Conservation (phyloP, 306 rosid species). For the Astragalus glycyphyllos region DNA sequence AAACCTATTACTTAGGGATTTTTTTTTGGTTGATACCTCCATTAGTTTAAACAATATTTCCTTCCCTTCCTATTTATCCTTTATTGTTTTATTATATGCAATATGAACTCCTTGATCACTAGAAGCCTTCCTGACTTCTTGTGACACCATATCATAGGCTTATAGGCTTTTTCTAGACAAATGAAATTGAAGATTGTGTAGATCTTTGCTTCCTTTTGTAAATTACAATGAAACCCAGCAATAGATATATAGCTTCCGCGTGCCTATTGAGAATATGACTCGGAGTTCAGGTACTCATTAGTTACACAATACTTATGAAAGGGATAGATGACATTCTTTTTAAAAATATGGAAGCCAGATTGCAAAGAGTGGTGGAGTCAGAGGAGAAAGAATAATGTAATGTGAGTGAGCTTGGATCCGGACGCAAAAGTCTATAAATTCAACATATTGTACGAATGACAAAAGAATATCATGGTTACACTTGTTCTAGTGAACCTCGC, state of each 20-base stretch:
- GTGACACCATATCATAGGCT: slow-evolving; percentile 1
- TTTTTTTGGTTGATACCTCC: not conserved
- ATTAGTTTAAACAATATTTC: not conserved
- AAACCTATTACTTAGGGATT: not conserved
- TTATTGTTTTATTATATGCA: not conserved
- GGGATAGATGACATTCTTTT: slow-evolving; percentile 21
- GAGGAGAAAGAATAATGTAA: slow-evolving; percentile 19
- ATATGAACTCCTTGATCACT: slow-evolving; percentile 1
- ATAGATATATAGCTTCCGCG: not conserved
- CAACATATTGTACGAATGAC: slow-evolving; percentile 1
- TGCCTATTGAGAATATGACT: slow-evolving; percentile 20
- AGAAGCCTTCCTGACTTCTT: slow-evolving; percentile 5
- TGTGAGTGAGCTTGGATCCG: slow-evolving; percentile 27
- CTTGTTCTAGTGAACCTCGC: slow-evolving; percentile 12
- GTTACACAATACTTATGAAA: slow-evolving; percentile 28
- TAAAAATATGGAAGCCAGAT: slow-evolving; percentile 11
- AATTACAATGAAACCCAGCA: slow-evolving; percentile 13
- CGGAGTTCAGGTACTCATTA: not conserved
- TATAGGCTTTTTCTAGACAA: slow-evolving; percentile 3
- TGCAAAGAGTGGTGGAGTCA: not conserved
- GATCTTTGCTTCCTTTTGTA: slow-evolving; percentile 21
- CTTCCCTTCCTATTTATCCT: not conserved
- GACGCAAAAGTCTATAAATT: not conserved
- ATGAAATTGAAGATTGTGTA: slow-evolving; percentile 7
- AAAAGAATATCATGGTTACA: slow-evolving; percentile 5